Percentiles rank a stretch among this genome's conserved stretches.
These are phyloP conservation scores for Candida neerlandica DNA, from an alignment of 1,139 yeast species.

Conservation along the genomic window DNA sequence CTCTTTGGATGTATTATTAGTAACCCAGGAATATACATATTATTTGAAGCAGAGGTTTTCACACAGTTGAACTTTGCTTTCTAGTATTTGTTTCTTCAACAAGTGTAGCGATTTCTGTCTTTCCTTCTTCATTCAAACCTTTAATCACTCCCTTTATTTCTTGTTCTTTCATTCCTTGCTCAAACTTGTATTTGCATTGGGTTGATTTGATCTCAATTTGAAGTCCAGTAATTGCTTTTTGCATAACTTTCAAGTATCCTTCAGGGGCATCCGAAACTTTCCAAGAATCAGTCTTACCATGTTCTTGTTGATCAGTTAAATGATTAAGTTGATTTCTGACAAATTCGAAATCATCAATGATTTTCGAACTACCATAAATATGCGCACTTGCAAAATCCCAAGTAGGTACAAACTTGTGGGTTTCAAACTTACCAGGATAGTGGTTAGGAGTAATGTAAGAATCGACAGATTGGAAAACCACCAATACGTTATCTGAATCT, in stretches of 20 bases:
- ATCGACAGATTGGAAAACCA: conserved; percentile 57
- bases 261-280: conserved; percentile 62
- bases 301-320: conserved; percentile 54
- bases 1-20: conserved; percentile 1
- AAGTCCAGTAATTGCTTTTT: conserved; percentile 62
- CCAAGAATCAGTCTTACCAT: conserved; percentile 49
- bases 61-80: not conserved
- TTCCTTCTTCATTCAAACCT: conserved; percentile 41
- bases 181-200: conserved; percentile 63
- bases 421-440: conserved; percentile 58
- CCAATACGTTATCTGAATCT: conserved; percentile 44
- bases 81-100: conserved; percentile 23
- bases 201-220: conserved; percentile 53
- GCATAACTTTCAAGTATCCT: conserved; percentile 42
- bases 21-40: not conserved
- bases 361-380: conserved; percentile 53
- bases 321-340: conserved; percentile 48
- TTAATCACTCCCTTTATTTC: conserved; percentile 58
- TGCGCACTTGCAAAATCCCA: conserved; percentile 73
- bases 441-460: conserved; percentile 64
- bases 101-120: conserved; percentile 23
- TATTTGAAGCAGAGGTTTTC: not conserved
- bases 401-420: conserved; percentile 70
- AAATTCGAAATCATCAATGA: conserved; percentile 51
- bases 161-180: conserved; percentile 48